Percentiles rank a stretch among this genome's conserved stretches.
Evolutionary conservation across 108 stramenopile species (phyloP).

Genomic region (Nitzschia inconspicua): DNA sequence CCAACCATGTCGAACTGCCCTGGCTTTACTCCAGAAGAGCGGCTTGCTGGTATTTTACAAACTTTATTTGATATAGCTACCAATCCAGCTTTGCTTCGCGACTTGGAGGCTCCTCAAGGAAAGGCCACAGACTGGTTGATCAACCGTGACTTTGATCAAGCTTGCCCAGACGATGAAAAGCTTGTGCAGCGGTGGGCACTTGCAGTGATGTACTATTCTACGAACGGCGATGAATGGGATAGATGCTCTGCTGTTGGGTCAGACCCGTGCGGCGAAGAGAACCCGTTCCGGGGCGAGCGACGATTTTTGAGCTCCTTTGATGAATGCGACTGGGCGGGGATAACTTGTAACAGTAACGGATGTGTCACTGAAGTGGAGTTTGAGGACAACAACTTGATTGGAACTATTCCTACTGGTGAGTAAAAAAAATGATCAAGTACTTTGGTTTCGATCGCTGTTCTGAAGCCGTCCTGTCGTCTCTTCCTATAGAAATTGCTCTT

Average conservation of each 20-base stretch:
- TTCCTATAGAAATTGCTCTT: neutral
- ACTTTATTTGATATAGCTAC: slow-evolving; percentile 12
- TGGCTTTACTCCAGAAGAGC: slow-evolving; percentile 23
- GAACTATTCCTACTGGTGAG: slow-evolving; percentile 56
- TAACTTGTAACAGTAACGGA: slow-evolving; percentile 27
- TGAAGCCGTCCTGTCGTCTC: neutral
- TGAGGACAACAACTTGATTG: slow-evolving; percentile 43
- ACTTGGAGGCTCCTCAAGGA: slow-evolving; percentile 33
- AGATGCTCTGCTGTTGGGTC: slow-evolving; percentile 28
- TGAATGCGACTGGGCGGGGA: slow-evolving; percentile 63
- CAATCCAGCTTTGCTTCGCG: slow-evolving; percentile 15
- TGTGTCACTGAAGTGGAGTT: slow-evolving; percentile 51
- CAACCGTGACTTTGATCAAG: slow-evolving; percentile 11
- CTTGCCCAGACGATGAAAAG: slow-evolving; percentile 35
- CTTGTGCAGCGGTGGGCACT: slow-evolving; percentile 69
- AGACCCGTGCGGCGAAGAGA: slow-evolving; percentile 27
- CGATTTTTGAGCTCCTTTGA: slow-evolving; percentile 30
- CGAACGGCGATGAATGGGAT: slow-evolving; percentile 57
- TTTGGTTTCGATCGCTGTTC: neutral
- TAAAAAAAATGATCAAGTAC: slow-evolving; percentile 24
- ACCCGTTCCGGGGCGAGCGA: neutral
- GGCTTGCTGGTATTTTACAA: slow-evolving; percentile 14
- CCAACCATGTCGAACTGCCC: slow-evolving; percentile 18
- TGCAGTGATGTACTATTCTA: slow-evolving; percentile 72
- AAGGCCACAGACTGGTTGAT: slow-evolving; percentile 44